Conservation (phyloP, 805 yeast species). For the Nakazawaea anatomiae region DNA sequence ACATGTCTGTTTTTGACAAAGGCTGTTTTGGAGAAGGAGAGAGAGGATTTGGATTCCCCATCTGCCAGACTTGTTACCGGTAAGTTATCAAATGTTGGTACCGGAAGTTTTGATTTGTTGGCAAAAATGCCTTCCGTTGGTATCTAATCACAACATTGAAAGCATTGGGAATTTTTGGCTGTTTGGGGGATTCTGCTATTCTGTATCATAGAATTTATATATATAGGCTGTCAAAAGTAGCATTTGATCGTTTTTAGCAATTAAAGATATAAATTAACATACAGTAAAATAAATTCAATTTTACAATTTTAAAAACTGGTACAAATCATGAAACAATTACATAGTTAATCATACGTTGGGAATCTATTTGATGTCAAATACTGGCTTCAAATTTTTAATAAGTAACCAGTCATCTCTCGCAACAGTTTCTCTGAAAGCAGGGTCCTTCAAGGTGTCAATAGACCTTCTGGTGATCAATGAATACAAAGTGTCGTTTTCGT, state of each 20-base stretch:
- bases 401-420: slow-evolving; percentile 94
- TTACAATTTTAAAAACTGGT: neutral
- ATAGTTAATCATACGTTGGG: neutral
- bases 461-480: slow-evolving; percentile 88
- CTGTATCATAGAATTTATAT: neutral
- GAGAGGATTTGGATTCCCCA: slow-evolving; percentile 85
- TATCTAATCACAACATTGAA: neutral
- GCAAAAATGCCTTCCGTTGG: slow-evolving; percentile 35
- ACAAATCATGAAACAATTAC: neutral
- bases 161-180: neutral
- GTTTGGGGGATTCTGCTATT: neutral
- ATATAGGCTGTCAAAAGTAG: neutral
- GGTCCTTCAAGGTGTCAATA: slow-evolving; percentile 95
- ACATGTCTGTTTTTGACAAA: slow-evolving; percentile 96
- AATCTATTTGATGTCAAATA: slow-evolving; percentile 69
- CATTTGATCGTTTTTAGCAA: neutral
- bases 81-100: slow-evolving; percentile 85
- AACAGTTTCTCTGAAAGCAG: slow-evolving; percentile 93
- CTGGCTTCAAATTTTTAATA: slow-evolving; percentile 79
- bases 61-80: slow-evolving; percentile 93
- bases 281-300: neutral
- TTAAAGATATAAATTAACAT: no score
- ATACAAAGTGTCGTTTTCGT: slow-evolving; percentile 84
- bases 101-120: slow-evolving; percentile 88
- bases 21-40: slow-evolving; percentile 89